phyloP scores from a whole-genome alignment of 371 early-diverging fungal species.

The Rhizopus arrhizus region DNA sequence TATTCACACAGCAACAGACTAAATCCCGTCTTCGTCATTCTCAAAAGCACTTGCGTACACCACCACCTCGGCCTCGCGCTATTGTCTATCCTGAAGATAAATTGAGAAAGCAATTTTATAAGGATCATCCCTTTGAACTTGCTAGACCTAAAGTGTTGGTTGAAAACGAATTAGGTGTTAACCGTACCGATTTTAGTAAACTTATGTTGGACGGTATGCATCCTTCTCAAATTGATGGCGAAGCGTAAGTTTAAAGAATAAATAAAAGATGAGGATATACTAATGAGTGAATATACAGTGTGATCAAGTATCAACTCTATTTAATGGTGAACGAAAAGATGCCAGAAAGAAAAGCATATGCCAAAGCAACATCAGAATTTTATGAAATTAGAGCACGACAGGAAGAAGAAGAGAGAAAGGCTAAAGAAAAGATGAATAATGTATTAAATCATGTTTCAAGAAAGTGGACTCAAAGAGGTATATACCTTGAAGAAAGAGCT shows the following conservation, averaged over 20 bases:
- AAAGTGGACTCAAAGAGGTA: slow-evolving; percentile 37
- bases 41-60: slow-evolving; percentile 60
- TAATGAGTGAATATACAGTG: slow-evolving; percentile 42
- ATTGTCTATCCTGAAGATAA: slow-evolving; percentile 90
- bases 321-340: slow-evolving; percentile 66
- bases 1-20: slow-evolving; percentile 29
- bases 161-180: slow-evolving; percentile 54
- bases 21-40: slow-evolving; percentile 36
- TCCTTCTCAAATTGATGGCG: slow-evolving; percentile 62
- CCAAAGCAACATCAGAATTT: slow-evolving; percentile 69
- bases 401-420: slow-evolving; percentile 70
- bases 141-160: slow-evolving; percentile 67
- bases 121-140: slow-evolving; percentile 88
- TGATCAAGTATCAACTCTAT: slow-evolving; percentile 77
- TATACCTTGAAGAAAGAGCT: slow-evolving; percentile 45
- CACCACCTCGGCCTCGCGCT: slow-evolving; percentile 58
- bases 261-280: not conserved
- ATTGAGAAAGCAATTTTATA: slow-evolving; percentile 80
- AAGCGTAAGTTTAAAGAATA: slow-evolving; percentile 57
- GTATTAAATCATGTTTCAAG: slow-evolving; percentile 24
- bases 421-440: slow-evolving; percentile 54
- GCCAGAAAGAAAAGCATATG: slow-evolving; percentile 75
- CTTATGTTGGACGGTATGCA: slow-evolving; percentile 54
- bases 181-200: slow-evolving; percentile 51
- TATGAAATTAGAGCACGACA: slow-evolving; percentile 73